Base-by-base conservation (phyloP, 1,139 yeast genomes). In the Blastobotrys buckinghamii region DNA sequence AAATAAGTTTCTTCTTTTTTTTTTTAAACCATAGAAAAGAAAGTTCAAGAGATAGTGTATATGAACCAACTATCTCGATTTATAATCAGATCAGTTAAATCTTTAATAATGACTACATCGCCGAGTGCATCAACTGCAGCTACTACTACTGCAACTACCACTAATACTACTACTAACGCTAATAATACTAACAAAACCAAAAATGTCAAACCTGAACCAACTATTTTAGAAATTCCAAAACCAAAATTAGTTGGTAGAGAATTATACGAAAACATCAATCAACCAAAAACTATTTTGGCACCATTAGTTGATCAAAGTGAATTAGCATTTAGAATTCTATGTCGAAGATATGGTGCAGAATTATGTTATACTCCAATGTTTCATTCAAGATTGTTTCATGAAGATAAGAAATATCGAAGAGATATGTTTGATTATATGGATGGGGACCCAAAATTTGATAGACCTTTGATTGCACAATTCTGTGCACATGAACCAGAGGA, bases 251-350 rank as follows among this genome's bases (percentile, higher is more conserved):
- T 65, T 20, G 97, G 97, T 2, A 75, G 95, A 52, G 80, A 78
- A 43, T 74, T 92, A 5, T 90, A 73, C 62, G 75, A 84, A 46
- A 69, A 77, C 13, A 70, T 92, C 15, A 95, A 95, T 0, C 61
- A 69, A 20, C 98, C 98, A 1, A 78, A 75, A 48, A 86, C 86
- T 53, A 82, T 94, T 16, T 95, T 94, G 24, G 98, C 97, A 1
- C 99, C 99, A 1, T 92, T 94, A 97, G 99, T 94, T 12, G 98
- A 94, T 66, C 97, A 89, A 58, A 82, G 92, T 2, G 98, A 94
- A 61, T 74, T 92, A 29, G 98, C 96, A 1, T 94, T 98, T 97
- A 76, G 99, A 58, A 77, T 88, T 16, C 69, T 94, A 17, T 86
- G 96, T 2, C 75, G 97, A 52, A 74, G 78, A 55, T 84, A 90